Conservation (phyloP, 768 basidiomycete species). For the Psilocybe cyanescens region DNA sequence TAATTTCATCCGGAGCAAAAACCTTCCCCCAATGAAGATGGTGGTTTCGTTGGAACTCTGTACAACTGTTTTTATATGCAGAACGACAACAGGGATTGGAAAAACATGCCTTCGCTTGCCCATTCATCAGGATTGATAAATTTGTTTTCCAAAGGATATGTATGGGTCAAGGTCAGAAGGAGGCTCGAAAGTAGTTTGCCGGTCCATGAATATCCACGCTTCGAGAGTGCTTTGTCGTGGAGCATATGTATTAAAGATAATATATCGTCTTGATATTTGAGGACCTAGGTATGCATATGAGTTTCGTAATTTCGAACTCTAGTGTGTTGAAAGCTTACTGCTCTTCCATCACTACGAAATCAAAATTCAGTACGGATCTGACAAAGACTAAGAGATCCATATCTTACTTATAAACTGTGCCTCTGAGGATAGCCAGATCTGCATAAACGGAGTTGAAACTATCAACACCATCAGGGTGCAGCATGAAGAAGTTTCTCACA, state of each 20-base stretch:
- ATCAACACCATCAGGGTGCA: not conserved
- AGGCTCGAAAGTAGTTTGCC: constrained; percentile 77
- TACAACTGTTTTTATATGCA: constrained; percentile 1
- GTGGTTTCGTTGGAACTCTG: constrained; percentile 73
- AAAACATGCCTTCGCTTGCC: constrained; percentile 62
- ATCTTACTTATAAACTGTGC: constrained; percentile 78
- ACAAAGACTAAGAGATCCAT: not conserved
- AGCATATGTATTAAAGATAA: constrained; percentile 64
- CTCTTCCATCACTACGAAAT: constrained; percentile 54
- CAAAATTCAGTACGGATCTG: constrained; percentile 1
- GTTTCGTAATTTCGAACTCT: not conserved
- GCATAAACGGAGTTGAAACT: constrained; percentile 2
- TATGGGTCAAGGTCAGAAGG: constrained; percentile 76
- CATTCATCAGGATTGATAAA: constrained; percentile 83
- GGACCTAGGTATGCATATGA: constrained; percentile 43
- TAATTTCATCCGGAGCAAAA: constrained; percentile 70
- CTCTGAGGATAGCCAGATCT: constrained; percentile 79
- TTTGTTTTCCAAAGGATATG: constrained; percentile 80
- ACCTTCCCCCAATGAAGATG: constrained; percentile 82
- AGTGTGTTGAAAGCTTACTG: constrained; percentile 41
- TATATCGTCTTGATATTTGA: constrained; percentile 66
- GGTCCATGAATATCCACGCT: constrained; percentile 82
- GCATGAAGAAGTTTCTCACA: constrained; percentile 48
- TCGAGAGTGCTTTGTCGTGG: constrained; percentile 73
- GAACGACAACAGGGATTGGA: not conserved